Percentiles rank a stretch among this genome's conserved stretches.
Evolutionary conservation across 2,329 filamentous ascomycete species (phyloP).

Genomic region (Alternaria triticina): DNA sequence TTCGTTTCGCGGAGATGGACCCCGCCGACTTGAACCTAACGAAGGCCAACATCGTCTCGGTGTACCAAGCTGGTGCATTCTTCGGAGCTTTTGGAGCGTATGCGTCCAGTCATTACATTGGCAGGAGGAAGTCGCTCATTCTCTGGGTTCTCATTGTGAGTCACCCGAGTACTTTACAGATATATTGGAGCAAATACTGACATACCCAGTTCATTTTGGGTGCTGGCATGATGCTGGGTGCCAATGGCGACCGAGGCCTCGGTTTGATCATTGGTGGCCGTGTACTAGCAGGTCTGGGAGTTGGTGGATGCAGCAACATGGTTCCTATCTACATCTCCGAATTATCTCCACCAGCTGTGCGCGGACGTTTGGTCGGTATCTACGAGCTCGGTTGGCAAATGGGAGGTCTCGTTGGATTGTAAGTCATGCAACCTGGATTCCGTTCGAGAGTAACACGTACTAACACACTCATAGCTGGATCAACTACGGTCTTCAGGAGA

Average conservation of each 20-base stretch:
- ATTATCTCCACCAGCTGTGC: slow-evolving; percentile 63
- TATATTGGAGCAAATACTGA: neutral
- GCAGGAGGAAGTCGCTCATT: slow-evolving; percentile 69
- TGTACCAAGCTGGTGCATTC: slow-evolving; percentile 84
- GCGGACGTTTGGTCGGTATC: slow-evolving; percentile 62
- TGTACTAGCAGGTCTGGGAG: slow-evolving; percentile 63
- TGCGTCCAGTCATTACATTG: slow-evolving; percentile 68
- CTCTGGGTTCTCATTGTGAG: slow-evolving; percentile 61
- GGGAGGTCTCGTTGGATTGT: slow-evolving; percentile 38
- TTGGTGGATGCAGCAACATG: slow-evolving; percentile 63
- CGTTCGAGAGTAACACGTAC: slow-evolving; percentile 52
- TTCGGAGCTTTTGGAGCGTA: slow-evolving; percentile 70
- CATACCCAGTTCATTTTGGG: slow-evolving; percentile 66
- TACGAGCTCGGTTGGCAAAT: slow-evolving; percentile 59
- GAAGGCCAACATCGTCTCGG: slow-evolving; percentile 78
- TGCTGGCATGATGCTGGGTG: slow-evolving; percentile 72
- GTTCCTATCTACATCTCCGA: slow-evolving; percentile 67
- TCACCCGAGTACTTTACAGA: neutral
- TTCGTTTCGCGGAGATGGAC: slow-evolving; percentile 63
- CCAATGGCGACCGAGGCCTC: slow-evolving; percentile 52
- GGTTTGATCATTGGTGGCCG: slow-evolving; percentile 65
- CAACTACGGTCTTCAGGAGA: slow-evolving; percentile 55
- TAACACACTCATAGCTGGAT: slow-evolving; percentile 36
- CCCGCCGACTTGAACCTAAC: slow-evolving; percentile 61
- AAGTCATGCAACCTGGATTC: slow-evolving; percentile 21